Conservation (phyloP, 768 basidiomycete species). For the Boletus rex-veris region DNA sequence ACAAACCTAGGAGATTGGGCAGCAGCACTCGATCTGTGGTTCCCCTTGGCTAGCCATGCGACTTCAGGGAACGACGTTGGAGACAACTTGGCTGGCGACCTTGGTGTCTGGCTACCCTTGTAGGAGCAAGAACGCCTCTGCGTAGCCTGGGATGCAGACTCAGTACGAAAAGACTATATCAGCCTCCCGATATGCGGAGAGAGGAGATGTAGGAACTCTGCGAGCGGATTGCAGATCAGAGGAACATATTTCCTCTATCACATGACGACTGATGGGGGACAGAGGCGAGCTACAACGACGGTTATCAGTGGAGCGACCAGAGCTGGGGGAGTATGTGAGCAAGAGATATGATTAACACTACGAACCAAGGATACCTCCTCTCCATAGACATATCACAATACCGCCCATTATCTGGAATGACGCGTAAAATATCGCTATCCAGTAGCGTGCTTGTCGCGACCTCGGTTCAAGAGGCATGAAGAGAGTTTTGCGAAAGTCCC, state of each 20-base stretch:
- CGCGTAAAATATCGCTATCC: constrained; percentile 17
- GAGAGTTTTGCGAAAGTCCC: not conserved
- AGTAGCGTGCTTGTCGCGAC: constrained; percentile 1
- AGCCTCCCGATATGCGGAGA: not conserved
- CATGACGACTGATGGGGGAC: constrained; percentile 16
- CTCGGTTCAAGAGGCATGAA: not conserved
- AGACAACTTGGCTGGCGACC: not conserved
- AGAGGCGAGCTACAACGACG: constrained; percentile 9
- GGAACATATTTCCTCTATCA: constrained; percentile 16
- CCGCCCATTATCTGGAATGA: constrained; percentile 9
- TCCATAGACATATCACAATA: not conserved
- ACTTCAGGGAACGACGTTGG: not conserved
- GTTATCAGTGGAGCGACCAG: not conserved
- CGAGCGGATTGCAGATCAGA: not conserved
- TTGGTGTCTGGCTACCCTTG: not conserved
- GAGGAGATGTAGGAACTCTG: not conserved
- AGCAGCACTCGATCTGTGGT: not conserved
- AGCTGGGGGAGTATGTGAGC: constrained; percentile 4
- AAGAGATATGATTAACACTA: not conserved
- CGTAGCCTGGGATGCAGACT: not conserved
- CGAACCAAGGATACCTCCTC: not conserved
- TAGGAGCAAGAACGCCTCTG: not conserved
- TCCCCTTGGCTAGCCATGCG: not conserved
- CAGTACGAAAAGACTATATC: not conserved
- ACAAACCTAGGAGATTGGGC: constrained; percentile 11